Evolutionary conservation across 257 asterid genomes (phyloP).

Genomic region (Solanum clarkiae): DNA sequence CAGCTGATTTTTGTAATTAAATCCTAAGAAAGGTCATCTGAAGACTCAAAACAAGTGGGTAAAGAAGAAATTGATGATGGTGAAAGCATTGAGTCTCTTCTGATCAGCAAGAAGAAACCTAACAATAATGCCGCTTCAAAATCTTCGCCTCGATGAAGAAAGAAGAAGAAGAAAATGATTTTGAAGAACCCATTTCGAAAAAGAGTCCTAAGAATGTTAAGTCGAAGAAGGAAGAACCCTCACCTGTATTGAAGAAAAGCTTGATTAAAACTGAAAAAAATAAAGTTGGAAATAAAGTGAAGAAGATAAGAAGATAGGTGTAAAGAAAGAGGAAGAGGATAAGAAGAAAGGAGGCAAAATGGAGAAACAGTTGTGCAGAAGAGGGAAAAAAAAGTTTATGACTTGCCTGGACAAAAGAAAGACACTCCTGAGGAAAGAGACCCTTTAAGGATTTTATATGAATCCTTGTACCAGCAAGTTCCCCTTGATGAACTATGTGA

Average conservation of each 20-base stretch:
- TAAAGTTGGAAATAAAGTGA: slow-evolving; percentile 14
- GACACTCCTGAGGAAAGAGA: slow-evolving; percentile 77
- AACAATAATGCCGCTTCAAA: slow-evolving; percentile 18
- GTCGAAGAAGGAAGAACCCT: not conserved
- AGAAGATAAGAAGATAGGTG: too few species aligned
- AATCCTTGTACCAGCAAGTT: slow-evolving; percentile 38
- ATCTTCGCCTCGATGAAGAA: slow-evolving; percentile 20
- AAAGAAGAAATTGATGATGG: slow-evolving; percentile 31
- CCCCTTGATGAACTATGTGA: not conserved
- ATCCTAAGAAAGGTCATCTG: slow-evolving; percentile 14
- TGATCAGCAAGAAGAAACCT: slow-evolving; percentile 16
- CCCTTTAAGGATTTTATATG: slow-evolving; percentile 72
- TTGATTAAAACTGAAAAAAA: slow-evolving; percentile 7
- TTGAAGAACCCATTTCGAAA: slow-evolving; percentile 14
- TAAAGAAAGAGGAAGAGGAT: not conserved
- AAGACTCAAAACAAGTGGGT: slow-evolving; percentile 16
- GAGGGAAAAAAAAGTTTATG: slow-evolving; percentile 53
- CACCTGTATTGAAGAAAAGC: not conserved
- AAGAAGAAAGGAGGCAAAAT: slow-evolving; percentile 28
- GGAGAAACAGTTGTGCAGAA: slow-evolving; percentile 29
- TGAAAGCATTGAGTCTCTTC: slow-evolving; percentile 11
- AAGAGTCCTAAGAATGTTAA: not conserved
- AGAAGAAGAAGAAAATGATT: slow-evolving; percentile 39
- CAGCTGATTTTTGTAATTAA: not conserved
- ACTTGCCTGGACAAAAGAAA: slow-evolving; percentile 86